These are phyloP conservation scores for Argentina anserina DNA, from an alignment of 306 rosid species.

Conservation along the genomic window DNA sequence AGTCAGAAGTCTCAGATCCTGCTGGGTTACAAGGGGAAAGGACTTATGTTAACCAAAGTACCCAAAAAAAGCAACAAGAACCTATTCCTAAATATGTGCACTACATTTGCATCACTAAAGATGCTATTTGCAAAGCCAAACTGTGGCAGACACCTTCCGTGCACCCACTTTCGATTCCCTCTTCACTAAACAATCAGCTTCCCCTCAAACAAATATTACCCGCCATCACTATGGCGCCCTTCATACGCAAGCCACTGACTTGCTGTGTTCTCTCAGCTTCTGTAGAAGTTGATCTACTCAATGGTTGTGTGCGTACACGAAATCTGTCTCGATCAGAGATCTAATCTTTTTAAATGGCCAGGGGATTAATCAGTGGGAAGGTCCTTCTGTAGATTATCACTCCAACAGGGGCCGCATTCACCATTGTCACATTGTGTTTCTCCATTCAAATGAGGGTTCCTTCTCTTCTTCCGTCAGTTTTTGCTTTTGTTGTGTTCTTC, in stretches of 20 bases:
- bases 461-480: neutral
- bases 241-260: neutral
- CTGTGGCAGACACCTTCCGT: too few relatives aligned
- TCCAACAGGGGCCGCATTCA: neutral
- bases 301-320: too few relatives aligned
- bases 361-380: neutral
- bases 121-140: too few relatives aligned
- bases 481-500: too few relatives aligned
- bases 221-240: too few relatives aligned
- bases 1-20: neutral
- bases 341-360: neutral
- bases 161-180: too few relatives aligned
- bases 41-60: neutral
- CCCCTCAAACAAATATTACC: too few relatives aligned
- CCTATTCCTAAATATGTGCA: too few relatives aligned
- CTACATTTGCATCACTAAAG: too few relatives aligned
- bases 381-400: neutral
- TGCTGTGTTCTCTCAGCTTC: neutral
- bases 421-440: neutral
- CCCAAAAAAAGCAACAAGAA: too few relatives aligned
- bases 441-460: neutral
- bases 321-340: neutral
- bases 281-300: too few relatives aligned
- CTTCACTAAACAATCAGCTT: too few relatives aligned
- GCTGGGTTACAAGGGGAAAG: neutral